Evolutionary conservation across 495 filamentous ascomycete genomes (phyloP), one percentile per base, ranked within the genome.

Genomic region (Pyronema omphalodes): DNA sequence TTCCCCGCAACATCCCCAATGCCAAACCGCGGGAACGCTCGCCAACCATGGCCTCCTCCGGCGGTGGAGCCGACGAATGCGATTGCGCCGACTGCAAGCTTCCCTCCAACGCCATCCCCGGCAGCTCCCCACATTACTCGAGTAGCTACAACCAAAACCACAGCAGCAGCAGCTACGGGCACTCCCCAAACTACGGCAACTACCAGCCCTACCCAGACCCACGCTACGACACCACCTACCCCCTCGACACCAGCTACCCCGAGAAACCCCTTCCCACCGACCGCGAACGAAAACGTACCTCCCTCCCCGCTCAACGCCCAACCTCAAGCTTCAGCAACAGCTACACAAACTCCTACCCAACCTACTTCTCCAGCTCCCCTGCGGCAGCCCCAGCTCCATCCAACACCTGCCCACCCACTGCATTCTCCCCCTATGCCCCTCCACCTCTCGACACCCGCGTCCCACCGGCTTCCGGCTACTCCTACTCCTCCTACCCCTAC

Each of bases 401-500:
- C 9, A 54, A 57, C 9, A 63, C 61, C 14, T 63, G 61, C 49
- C 61, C 61, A 39, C 61, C 61, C 41, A 49, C 53, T 14, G 41
- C 46, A 7, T 59, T 57, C 15, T 63, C 61, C 17, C 55, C 62
- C 51, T 63, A 63, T 51, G 45, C 61, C 23, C 61, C 61, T 51
- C 61, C 61, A 34, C 61, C 60, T 3, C 36, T 63, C 36, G 52
- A 62, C 40, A 63, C 60, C 19, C 39, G 45, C 6, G 18, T 23
- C 15, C 23, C 45, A 0, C 43, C 53, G 33, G 52, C 60, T 34
- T 50, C 60, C 12, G 53, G 33, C 8, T 46, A 53, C n/a, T 35
- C 59, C 48, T 59, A 56, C 29, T 52, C 61, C 19, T 63, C 63
- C 54, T 63, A 56, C 33, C 60, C 60, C 17, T 63, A 63, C 57